Evolutionary conservation across 2,329 filamentous ascomycete species (phyloP).

Genomic region (Aspergillus melleus): DNA sequence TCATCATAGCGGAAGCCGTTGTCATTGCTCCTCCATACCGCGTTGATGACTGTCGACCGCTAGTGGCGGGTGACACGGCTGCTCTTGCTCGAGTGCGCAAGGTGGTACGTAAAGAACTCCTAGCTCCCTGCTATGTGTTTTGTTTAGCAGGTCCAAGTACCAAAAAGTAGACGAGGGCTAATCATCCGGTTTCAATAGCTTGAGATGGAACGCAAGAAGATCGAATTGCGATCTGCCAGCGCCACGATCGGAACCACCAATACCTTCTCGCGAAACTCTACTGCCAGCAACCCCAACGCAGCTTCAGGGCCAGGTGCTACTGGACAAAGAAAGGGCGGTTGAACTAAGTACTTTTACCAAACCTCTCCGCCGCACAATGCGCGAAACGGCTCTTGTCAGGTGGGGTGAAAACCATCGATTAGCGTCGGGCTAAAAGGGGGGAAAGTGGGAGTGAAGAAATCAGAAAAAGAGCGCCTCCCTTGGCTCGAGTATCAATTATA

Average conservation of each 20-base stretch:
- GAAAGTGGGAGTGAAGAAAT: neutral
- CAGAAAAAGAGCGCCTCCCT: neutral
- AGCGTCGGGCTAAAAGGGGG: neutral
- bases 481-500: neutral
- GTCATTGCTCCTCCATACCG: conserved; percentile 60
- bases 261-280: conserved; percentile 23
- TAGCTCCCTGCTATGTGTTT: neutral
- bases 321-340: conserved; percentile 34
- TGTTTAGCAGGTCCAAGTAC: neutral
- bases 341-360: conserved; percentile 5
- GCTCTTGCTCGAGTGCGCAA: conserved; percentile 49
- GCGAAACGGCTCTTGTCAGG: neutral
- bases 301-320: conserved; percentile 25
- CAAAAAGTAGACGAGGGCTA: neutral
- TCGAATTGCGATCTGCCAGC: conserved; percentile 44
- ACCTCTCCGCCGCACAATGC: neutral
- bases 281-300: conserved; percentile 20
- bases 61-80: conserved; percentile 42
- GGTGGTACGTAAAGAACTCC: conserved; percentile 44
- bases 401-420: conserved; percentile 1
- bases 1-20: conserved; percentile 62
- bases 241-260: conserved; percentile 36
- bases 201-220: conserved; percentile 52
- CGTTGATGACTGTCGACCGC: conserved; percentile 52
- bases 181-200: conserved; percentile 29